Base-by-base conservation (phyloP, 2,329 filamentous ascomycete species). In the Penicillium sp. region DNA sequence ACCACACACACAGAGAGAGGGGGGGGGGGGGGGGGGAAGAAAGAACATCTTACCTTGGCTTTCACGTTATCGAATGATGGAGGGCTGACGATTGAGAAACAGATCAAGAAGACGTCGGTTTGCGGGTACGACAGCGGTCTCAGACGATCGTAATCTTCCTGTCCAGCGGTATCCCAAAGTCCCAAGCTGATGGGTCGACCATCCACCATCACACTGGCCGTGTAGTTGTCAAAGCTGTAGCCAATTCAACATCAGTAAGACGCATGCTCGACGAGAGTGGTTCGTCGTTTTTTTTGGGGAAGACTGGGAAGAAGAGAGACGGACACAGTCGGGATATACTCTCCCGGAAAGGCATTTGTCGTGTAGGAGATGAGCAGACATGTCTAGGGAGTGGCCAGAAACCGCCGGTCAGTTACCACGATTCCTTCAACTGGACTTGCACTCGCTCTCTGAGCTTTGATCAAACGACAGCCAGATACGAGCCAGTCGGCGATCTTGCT, bases 361-460 rank as follows among this genome's bases (percentile, higher is more conserved):
- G 93, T 97, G 77, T 98, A 98, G 45, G 91, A 97, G 70, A 98
- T 98, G 64, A 98, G 84, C 51, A 98, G 84, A 78, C 93, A 98
- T 79, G 93, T 98, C 91, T 96, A 55, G 11, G 42, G 18, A 18
- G 18, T 18, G 18, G 18, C 18, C 18, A 18, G 18, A 18, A 18
- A 18, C 18, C 18, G 18, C 18, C 18, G 18, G 18, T 18, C 18
- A 18, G 18, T 18, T 18, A 18, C 18, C 18, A 18, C 18, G 18
- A 18, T 18, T 18, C 18, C 3, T 18, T 18, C 18, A 18, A 18
- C 18, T 18, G 1, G 18, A 3, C 18, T 3, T 1, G 18, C 18
- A 18, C 18, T 18, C 18, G 18, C 18, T 18, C 18, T 18, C 18
- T 18, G 18, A 18, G 18, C 18, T 18, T 18, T 18, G 18, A 18